Evolutionary conservation across 192 early-diverging fungal species (phyloP).

Genomic region (Backusella macrospora): DNA sequence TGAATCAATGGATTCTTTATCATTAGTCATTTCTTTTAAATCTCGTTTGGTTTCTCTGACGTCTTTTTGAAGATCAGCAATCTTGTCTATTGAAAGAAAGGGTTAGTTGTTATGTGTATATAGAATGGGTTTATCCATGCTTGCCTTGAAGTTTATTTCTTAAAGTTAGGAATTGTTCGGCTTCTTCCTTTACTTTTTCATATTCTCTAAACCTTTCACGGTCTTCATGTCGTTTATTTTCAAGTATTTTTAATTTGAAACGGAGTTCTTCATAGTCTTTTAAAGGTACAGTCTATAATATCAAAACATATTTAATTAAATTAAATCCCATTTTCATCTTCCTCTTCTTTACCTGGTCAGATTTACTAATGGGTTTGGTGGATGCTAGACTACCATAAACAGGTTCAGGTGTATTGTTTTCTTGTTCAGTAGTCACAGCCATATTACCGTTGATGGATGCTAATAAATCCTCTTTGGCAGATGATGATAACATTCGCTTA

Average conservation of each 20-base stretch:
- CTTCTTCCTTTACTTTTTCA: constrained; percentile 71
- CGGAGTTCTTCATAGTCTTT: constrained; percentile 82
- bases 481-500: background rate
- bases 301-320: constrained; percentile 11
- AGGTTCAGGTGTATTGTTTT: background rate
- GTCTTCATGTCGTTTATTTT: constrained; percentile 84
- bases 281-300: constrained; percentile 47
- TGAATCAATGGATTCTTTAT: constrained; percentile 68
- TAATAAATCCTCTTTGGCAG: too few relatives aligned
- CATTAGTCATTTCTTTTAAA: constrained; percentile 54
- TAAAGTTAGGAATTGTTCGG: constrained; percentile 65
- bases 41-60: constrained; percentile 59
- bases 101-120: background rate
- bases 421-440: background rate
- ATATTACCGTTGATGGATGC: background rate
- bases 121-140: constrained; percentile 19
- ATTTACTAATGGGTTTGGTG: constrained; percentile 20
- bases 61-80: constrained; percentile 74
- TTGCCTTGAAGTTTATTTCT: constrained; percentile 68
- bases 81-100: constrained; percentile 47
- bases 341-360: background rate
- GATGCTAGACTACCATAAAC: constrained; percentile 17
- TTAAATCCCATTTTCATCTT: background rate
- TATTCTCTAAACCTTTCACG: constrained; percentile 70
- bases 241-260: constrained; percentile 73